Base-by-base conservation (phyloP, 1,284 basidiomycete species). In the Pseudozyma pruni region DNA sequence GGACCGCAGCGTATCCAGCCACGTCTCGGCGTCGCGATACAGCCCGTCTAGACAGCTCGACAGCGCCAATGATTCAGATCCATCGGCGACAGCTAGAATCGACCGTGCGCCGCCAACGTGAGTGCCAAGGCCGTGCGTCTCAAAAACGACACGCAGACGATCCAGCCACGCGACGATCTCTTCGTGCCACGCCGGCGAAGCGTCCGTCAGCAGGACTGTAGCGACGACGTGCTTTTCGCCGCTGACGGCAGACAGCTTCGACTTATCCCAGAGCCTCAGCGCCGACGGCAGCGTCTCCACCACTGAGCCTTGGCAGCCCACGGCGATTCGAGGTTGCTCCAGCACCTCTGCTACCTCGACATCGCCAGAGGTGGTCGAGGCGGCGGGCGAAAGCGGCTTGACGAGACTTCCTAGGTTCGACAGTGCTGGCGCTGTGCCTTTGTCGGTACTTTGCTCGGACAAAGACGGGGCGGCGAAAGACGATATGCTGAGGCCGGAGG, bases 191-290 rank as follows among this genome's bases (percentile, higher is more conserved):
- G 52, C 62, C 1, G 61, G 49, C 14, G 68, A 69, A 19, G 57
- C 59, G 13, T 66, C 55, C 2, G 59, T 55, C 37, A 74, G 54
- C 14, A 79, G 51, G 22, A 71, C 66, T 46, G 74, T 72, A n/a
- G 68, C 73, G 1, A 70, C 54, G 5, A 75, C 50, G 17, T 70
- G 55, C 49, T 75, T 76, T 19, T 47, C 62, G 9, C 76, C 77
- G 19, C 75, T 63, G 16, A 72, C 74, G 0, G 75, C 59, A 16
- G 64, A 55, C 4, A 79, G 53, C 40, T 67, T 72, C 8, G 77
- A 66, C 58, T 79, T 79, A 58, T 79, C 75, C 77, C 77, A 79
- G 37, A 74, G 69, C 27, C 29, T 48, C n/a, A 79, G 54, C 22
- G 72, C 66, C 37, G 77, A 60, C 4, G 77, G 71, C 25, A 59